These are phyloP conservation scores for Ogataea polymorpha DNA, from an alignment of 805 yeast species.

Conservation along the genomic window DNA sequence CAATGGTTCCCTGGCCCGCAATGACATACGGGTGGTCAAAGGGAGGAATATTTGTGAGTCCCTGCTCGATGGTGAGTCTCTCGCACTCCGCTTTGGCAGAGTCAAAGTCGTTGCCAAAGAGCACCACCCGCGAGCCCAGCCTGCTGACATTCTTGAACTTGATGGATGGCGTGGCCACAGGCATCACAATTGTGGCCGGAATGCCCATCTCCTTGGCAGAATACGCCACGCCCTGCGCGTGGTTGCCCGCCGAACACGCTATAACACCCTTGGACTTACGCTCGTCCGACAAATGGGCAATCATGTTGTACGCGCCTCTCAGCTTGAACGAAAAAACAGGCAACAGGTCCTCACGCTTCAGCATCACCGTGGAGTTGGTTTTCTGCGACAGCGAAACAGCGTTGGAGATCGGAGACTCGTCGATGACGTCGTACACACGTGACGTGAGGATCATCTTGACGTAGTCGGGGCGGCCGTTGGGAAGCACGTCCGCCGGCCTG, in stretches of 20 bases:
- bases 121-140: conserved; percentile 90
- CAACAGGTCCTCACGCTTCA: conserved; percentile 88
- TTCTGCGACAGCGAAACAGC: conserved; percentile 75
- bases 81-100: conserved; percentile 90
- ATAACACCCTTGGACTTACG: conserved; percentile 80
- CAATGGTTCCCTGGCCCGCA: conserved; percentile 99
- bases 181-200: conserved; percentile 98
- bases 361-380: conserved; percentile 67
- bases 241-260: conserved; percentile 98
- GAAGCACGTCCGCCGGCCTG: conserved; percentile 46
- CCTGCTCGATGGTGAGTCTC: conserved; percentile 63
- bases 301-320: conserved; percentile 97
- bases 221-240: conserved; percentile 98
- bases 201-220: conserved; percentile 82
- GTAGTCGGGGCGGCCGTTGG: conserved; percentile 83
- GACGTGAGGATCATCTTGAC: conserved; percentile 87
- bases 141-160: conserved; percentile 89
- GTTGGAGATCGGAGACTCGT: conserved; percentile 79
- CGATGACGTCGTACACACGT: conserved; percentile 90
- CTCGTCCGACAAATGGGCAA: conserved; percentile 75
- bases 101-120: conserved; percentile 92
- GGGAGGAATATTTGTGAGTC: conserved; percentile 91
- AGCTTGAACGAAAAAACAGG: conserved; percentile 96
- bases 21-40: conserved; percentile 97
- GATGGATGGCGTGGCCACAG: conserved; percentile 93